Evolutionary conservation across 345 rosid species (phyloP).

Genomic region (Acer saccharum): DNA sequence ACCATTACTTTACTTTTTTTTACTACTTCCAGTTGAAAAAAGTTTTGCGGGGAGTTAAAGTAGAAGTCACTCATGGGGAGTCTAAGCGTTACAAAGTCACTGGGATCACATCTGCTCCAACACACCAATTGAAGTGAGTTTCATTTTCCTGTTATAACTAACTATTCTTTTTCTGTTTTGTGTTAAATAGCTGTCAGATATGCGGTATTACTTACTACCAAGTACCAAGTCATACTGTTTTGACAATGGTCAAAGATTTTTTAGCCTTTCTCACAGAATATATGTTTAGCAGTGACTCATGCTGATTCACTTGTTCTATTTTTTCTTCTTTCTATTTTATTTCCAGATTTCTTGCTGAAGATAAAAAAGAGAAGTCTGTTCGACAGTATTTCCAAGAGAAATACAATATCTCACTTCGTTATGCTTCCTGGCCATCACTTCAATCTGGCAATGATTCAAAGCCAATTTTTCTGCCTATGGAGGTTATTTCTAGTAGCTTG

Average conservation of each 20-base stretch:
- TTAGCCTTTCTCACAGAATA: background rate
- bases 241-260: background rate
- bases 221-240: background rate
- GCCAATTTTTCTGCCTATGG: slow-evolving; percentile 74
- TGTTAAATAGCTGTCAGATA: background rate
- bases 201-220: too few species aligned
- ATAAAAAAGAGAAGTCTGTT: slow-evolving; percentile 35
- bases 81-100: slow-evolving; percentile 41
- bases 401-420: slow-evolving; percentile 40
- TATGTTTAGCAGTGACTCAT: background rate
- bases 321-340: slow-evolving; percentile 12
- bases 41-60: slow-evolving; percentile 52
- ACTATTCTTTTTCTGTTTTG: background rate
- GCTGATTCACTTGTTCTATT: background rate
- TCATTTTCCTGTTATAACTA: background rate
- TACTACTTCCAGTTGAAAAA: slow-evolving; percentile 46
- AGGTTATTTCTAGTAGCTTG: slow-evolving; percentile 39
- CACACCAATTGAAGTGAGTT: slow-evolving; percentile 49
- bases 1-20: background rate
- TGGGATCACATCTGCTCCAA: slow-evolving; percentile 57
- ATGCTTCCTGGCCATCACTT: slow-evolving; percentile 54
- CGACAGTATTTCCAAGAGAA: slow-evolving; percentile 52
- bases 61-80: slow-evolving; percentile 30
- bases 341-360: slow-evolving; percentile 59
- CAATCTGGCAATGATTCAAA: slow-evolving; percentile 60